phyloP scores from a whole-genome alignment of 2,329 filamentous ascomycete genomes.

The Sclerotinia spermophila region DNA sequence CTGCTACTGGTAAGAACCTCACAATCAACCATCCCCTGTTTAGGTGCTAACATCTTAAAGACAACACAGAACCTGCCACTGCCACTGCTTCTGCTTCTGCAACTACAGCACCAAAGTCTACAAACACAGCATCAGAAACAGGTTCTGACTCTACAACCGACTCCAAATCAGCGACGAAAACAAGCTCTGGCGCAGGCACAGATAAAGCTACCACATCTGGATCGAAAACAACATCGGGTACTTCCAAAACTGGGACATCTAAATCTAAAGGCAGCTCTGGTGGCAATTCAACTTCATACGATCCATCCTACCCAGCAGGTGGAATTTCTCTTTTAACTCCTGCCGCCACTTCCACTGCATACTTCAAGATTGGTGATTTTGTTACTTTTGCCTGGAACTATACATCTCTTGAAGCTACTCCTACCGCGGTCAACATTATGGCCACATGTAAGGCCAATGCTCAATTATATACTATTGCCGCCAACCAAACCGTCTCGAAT shows the following conservation, averaged over 20 bases:
- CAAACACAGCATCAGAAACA: slow-evolving; percentile 1
- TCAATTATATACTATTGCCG: slow-evolving; percentile 57
- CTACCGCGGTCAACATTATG: slow-evolving; percentile 58
- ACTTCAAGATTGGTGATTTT: slow-evolving; percentile 58
- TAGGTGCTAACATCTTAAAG: slow-evolving; percentile 1
- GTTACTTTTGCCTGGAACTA: slow-evolving; percentile 65
- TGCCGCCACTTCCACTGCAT: slow-evolving; percentile 43
- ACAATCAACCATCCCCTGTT: not conserved
- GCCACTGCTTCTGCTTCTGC: not conserved
- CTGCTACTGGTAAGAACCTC: slow-evolving; percentile 7
- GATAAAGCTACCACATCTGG: slow-evolving; percentile 11
- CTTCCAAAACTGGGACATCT: not conserved
- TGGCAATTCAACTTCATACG: slow-evolving; percentile 38
- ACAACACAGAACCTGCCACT: not conserved
- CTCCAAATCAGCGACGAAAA: slow-evolving; percentile 12
- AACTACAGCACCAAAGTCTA: slow-evolving; percentile 6
- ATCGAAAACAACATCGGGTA: slow-evolving; percentile 8
- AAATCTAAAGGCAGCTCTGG: slow-evolving; percentile 4
- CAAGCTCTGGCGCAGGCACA: slow-evolving; percentile 4
- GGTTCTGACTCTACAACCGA: not conserved
- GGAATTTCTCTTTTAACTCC: slow-evolving; percentile 53
- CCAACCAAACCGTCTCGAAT: slow-evolving; percentile 57
- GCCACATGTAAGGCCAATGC: slow-evolving; percentile 52
- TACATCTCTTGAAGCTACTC: slow-evolving; percentile 55
- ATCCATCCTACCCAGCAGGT: slow-evolving; percentile 47